These are phyloP conservation scores for Rhodotorula sp. DNA, from an alignment of 1,284 basidiomycete species.

Conservation along the genomic window DNA sequence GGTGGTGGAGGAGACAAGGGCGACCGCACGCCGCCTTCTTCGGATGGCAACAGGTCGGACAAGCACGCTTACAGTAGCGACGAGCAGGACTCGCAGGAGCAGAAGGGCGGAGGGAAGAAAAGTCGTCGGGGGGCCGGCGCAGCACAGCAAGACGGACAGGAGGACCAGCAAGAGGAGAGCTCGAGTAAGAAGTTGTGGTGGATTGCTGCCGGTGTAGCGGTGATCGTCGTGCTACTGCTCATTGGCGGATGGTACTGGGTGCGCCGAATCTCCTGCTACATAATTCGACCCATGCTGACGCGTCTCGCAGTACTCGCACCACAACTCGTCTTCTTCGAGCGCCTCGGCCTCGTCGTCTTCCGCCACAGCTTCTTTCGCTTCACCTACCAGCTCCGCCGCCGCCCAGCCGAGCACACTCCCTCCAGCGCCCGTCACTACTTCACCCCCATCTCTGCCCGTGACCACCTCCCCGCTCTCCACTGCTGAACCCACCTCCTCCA, in stretches of 20 bases:
- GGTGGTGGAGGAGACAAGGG: neutral
- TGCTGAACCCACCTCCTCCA: neutral
- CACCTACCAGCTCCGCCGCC: neutral
- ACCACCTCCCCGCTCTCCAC: too few relatives aligned
- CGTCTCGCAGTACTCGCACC: neutral
- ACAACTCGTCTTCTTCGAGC: neutral
- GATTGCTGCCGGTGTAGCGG: neutral
- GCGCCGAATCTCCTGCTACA: neutral
- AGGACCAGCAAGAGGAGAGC: neutral
- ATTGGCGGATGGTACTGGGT: neutral
- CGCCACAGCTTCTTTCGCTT: neutral
- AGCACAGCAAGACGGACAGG: neutral
- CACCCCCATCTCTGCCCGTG: neutral
- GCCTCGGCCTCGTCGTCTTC: neutral
- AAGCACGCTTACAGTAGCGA: neutral
- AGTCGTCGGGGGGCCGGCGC: neutral
- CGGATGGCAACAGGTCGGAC: neutral
- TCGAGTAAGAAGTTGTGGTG: constrained; percentile 1
- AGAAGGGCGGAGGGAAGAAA: neutral
- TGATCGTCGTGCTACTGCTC: neutral
- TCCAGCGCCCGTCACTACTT: too few relatives aligned
- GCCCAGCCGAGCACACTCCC: neutral
- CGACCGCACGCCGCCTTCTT: neutral
- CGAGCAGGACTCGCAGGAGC: neutral
- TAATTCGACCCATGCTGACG: neutral